Conservation (phyloP, 1,139 yeast genomes). For the Saccharomyces hybrid region DNA sequence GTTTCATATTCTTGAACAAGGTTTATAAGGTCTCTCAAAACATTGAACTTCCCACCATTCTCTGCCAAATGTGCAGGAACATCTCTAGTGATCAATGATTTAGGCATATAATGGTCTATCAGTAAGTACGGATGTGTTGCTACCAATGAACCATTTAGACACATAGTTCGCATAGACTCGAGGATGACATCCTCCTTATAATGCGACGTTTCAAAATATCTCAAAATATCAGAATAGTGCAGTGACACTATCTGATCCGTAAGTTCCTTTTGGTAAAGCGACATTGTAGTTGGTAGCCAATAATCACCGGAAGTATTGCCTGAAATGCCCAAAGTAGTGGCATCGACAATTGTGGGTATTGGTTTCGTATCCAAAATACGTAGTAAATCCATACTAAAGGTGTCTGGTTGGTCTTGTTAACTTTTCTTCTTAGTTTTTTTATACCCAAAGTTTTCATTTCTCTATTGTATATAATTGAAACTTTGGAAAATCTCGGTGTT, state of each 20-base stretch:
- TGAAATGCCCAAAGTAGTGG: conserved; percentile 30
- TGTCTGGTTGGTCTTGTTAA: no score
- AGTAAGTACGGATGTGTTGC: conserved; percentile 84
- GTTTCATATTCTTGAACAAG: conserved; percentile 36
- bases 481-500: no score
- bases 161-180: conserved; percentile 64
- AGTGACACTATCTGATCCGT: conserved; percentile 90
- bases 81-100: conserved; percentile 67
- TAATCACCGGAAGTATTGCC: conserved; percentile 56
- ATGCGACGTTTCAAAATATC: conserved; percentile 66
- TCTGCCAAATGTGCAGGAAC: conserved; percentile 68
- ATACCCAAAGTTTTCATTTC: no score
- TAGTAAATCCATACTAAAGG: conserved; percentile 55
- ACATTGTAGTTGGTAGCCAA: conserved; percentile 77
- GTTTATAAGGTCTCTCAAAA: conserved; percentile 49
- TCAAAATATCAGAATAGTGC: conserved; percentile 83
- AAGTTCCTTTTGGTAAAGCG: conserved; percentile 79
- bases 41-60: conserved; percentile 80
- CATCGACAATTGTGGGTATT: conserved; percentile 67
- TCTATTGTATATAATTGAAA: no score
- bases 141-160: conserved; percentile 67
- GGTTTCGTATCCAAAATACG: conserved; percentile 78
- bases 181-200: conserved; percentile 49
- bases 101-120: conserved; percentile 82
- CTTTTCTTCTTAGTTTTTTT: no score